Evolutionary conservation across 192 early-diverging fungal species (phyloP), one percentile per base, ranked within the genome.

Genomic region (Coemansia sp.): DNA sequence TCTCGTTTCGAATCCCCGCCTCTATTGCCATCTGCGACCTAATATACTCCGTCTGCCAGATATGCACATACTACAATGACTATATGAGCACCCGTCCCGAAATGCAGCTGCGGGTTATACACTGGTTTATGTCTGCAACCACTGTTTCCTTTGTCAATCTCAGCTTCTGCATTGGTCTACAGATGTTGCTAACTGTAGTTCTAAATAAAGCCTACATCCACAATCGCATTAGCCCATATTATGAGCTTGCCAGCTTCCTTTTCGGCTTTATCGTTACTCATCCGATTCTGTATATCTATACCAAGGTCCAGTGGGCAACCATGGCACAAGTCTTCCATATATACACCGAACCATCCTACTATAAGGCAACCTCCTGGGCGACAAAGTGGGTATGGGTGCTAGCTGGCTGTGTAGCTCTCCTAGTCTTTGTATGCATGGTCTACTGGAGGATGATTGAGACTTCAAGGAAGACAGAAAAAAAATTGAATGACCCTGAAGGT

Each of bases 301-400:
- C 57, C n/a, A 38, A 19, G 27, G 53, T 75, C 8, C 55, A 69
- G 52, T 75, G 73, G 73, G 57, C 62, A 13, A 22, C 44, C 0
- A 13, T 21, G 12, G 58, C 66, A 0, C 73, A 75, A 48, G 57
- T 64, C 3, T 75, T 75, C 39, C 66, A 75, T 40, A 58, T 75
- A 12, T 59, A 59, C 37, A 41, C 43, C 15, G 56, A 65, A 1
- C 59, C 47, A 0, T 17, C 48, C 9, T 61, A 69, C 57, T 75
- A 62, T 59, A 57, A 67, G 23, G 13, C 53, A 4, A 62, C 61
- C 1, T 53, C 66, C 15, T 75, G 73, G 73, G 49, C 65, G n/a
- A 75, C 66, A n/a, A 69, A 59, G 51, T 75, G 73, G 73, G 59
- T 37, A 7, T 75, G 73, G 73, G 44, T 75, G 2, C 58, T 68